Percentiles rank a stretch among this genome's conserved stretches.
Conservation (phyloP, 805 yeast genomes). For the Kuraishia ogatae region DNA sequence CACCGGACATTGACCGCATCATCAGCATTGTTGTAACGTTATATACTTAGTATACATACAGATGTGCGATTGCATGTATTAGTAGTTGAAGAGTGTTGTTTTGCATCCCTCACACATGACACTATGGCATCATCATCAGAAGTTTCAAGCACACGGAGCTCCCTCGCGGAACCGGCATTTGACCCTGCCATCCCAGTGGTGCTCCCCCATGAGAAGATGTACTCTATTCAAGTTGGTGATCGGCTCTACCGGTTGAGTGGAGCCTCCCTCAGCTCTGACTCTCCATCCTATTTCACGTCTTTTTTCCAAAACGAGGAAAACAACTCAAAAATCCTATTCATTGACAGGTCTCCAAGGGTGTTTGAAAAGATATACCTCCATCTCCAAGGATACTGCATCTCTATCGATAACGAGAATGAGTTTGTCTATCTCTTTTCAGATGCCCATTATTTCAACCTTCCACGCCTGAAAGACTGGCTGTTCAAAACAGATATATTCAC, state of each 20-base stretch:
- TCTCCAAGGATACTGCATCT: constrained; percentile 71
- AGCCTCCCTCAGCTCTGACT: constrained; percentile 77
- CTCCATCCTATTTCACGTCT: constrained; percentile 80
- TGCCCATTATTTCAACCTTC: constrained; percentile 62
- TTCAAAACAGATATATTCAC: constrained; percentile 47
- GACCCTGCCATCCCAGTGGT: constrained; percentile 39
- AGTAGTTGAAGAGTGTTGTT: no score
- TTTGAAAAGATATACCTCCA: constrained; percentile 63
- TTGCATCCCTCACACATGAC: no score
- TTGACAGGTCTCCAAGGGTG: constrained; percentile 67
- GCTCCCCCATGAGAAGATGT: constrained; percentile 65
- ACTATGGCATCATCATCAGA: background rate
- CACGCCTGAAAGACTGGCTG: constrained; percentile 41
- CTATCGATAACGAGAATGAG: constrained; percentile 49
- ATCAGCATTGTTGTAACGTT: no score
- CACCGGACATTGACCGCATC: no score
- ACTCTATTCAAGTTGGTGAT: constrained; percentile 62
- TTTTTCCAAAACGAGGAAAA: constrained; percentile 41
- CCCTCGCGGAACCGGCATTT: constrained; percentile 3
- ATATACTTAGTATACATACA: no score
- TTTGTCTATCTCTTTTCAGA: constrained; percentile 60
- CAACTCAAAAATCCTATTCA: constrained; percentile 36
- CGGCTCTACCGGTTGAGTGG: constrained; percentile 62
- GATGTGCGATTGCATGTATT: no score
- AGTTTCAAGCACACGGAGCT: background rate